Conservation (phyloP, 129 eudicot genomes). For the Centrapalus pauciflorus region DNA sequence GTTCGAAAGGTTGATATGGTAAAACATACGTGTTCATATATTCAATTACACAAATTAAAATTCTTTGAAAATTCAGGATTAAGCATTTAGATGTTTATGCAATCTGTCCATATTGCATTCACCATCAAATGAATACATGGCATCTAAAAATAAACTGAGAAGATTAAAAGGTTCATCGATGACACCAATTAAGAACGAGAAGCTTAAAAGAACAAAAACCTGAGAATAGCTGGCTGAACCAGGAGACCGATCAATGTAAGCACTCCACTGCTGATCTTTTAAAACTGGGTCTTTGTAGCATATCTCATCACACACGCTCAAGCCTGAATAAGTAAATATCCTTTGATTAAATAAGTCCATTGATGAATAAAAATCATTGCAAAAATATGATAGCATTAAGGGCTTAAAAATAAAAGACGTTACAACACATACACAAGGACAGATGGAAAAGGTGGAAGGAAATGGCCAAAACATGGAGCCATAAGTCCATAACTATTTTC, state of each 20-base stretch:
- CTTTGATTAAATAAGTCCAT: background rate
- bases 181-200: background rate
- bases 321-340: constrained; percentile 50
- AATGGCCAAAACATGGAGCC: no score
- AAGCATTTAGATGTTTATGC: background rate
- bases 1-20: no score
- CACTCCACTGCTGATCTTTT: constrained; percentile 83
- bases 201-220: constrained; percentile 31
- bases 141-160: background rate
- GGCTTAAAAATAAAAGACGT: background rate
- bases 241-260: constrained; percentile 90
- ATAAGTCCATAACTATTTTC: no score
- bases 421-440: no score
- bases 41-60: background rate
- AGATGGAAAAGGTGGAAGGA: no score
- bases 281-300: constrained; percentile 88
- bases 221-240: constrained; percentile 71
- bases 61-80: background rate
- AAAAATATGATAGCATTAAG: background rate
- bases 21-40: background rate
- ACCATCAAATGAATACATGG: background rate
- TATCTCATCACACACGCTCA: constrained; percentile 65
- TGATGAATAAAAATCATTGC: background rate
- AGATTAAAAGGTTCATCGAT: constrained; percentile 11
- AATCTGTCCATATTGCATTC: background rate